Evolutionary conservation across 73 alveolate genomes (phyloP), one percentile per base, ranked within the genome.

Genomic region (Paramecium primaurelia): DNA sequence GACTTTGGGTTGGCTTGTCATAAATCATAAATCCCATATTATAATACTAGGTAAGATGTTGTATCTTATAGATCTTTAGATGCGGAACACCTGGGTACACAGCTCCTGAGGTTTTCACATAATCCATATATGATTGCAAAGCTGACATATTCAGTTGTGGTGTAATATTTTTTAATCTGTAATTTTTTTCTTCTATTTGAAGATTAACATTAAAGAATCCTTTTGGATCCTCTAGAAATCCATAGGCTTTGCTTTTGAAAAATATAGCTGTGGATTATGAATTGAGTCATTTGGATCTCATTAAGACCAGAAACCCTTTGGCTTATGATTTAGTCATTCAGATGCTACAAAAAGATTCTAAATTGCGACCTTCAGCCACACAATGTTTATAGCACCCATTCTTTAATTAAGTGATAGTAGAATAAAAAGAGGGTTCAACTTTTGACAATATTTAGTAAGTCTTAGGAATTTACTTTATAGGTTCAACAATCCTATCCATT

Each of bases 61-160:
- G 8, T 59, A 16, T 36, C 8, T 12, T 64, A 10, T 32, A 16
- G 4, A 64, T 12, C 30, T 26, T 28, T 22, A 77, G 94, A 93
- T 93, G 96, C n/a, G 98, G 98, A 9, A 94, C 98, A 30, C 92
- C 97, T 1, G 98, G 98, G 4, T 96, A 92, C 86, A 93, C 95
- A 80, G 98, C 98, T 14, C 98, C 98, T 40, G 98, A 96, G 51
- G 94, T 96, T 14, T 86, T 95, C 32, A 86, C 86, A 80, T 92
- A 95, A 28, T 73, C 71, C 44, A 91, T 71, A 6, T 96, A 96
- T 86, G 93, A 91, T 73, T 37, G 25, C 84, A 92, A 93, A 32
- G 89, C 94, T 2, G 98, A 96, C 86, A 93, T 95, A 18, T 96
- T 95, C 86, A 92, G 96, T 58, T 86, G 93, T 7, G 98, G 98